A percentile compares a stretch with the other conserved stretches of the same genome.
phyloP scores from a whole-genome alignment of 768 basidiomycete genomes.

The Russula compacta region DNA sequence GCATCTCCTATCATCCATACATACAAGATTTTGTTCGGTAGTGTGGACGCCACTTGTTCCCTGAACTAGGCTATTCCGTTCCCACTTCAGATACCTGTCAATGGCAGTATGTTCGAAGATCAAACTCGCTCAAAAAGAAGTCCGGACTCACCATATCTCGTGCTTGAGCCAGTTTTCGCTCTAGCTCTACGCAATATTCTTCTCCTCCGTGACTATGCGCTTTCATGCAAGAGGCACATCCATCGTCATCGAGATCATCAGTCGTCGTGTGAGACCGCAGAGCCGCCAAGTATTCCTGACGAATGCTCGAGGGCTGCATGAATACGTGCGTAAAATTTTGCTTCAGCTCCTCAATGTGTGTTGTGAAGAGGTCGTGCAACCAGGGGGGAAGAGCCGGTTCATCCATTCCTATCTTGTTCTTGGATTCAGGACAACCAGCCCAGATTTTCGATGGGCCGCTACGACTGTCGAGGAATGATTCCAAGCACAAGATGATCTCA shows the following conservation, averaged over 20 bases:
- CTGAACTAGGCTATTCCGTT: too few species aligned
- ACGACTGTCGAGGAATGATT: not conserved
- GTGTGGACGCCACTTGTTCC: too few species aligned
- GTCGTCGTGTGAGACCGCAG: not conserved
- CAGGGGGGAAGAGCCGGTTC: not conserved
- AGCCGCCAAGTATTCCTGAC: not conserved
- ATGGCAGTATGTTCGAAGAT: too few species aligned
- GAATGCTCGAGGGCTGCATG: not conserved
- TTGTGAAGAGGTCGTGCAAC: not conserved
- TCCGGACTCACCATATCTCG: not conserved
- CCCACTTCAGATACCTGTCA: too few species aligned
- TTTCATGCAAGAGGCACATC: not conserved
- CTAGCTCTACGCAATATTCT: not conserved
- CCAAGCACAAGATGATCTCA: not conserved
- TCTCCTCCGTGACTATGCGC: not conserved
- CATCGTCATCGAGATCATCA: too few species aligned
- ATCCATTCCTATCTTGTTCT: too few species aligned
- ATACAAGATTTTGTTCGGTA: too few species aligned
- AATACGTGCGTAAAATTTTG: not conserved
- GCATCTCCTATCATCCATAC: too few species aligned
- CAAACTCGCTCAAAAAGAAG: too few species aligned
- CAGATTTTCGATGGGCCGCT: constrained; percentile 3
- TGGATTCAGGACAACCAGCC: not conserved
- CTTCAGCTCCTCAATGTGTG: not conserved
- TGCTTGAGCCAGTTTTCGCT: not conserved